Evolutionary conservation across 257 asterid genomes (phyloP), one percentile per base, ranked within the genome.

Genomic region (Euphrasia confusa): DNA sequence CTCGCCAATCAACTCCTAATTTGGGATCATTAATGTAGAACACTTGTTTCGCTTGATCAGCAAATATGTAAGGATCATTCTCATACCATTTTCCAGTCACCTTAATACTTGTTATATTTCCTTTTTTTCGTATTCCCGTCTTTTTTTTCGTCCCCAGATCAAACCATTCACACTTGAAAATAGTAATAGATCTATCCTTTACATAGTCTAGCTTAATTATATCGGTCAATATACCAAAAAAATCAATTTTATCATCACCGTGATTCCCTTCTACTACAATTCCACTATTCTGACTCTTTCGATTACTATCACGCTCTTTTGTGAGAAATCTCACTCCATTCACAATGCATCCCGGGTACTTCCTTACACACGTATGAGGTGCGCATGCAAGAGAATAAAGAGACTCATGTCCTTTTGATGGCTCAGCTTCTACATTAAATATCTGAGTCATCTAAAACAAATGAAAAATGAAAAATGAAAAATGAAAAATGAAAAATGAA

Each of bases 1-100:
- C 64, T 2, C 50, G 30, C n/a, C 64, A 59, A 6, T 59, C 64
- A 35, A 7, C 7, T 49, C 54, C 54, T n/a, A n/a, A 49, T 49
- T 49, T 14, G 2, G 26, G 55, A 15, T 49, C 55, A 49, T 49
- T 49, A 49, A 49, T 49, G 26, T 49, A 49, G 55, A 49, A 49
- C 5, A 49, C 55, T 9, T 49, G 55, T 4, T 21, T 49, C 2
- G 26, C 55, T 49, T 49, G 55, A 49, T 49, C 26, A 49, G 6
- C 55, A 2, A 14, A 8, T 49, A 49, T 49, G 5, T 4, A 49
- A 49, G 26, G 26, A 15, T 49, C 32, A 8, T 17, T 17, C n/a
- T 59, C 32, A 39, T 59, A 15, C 33, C 52, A 59, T 15, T 59
- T 59, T 9, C 52, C 32, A 2, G 14, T 59, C 4, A 59, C 32